A percentile compares a stretch with the other conserved stretches of the same genome.
phyloP scores from a whole-genome alignment of 805 yeast genomes.

The Lipomyces spencermartinsiae region DNA sequence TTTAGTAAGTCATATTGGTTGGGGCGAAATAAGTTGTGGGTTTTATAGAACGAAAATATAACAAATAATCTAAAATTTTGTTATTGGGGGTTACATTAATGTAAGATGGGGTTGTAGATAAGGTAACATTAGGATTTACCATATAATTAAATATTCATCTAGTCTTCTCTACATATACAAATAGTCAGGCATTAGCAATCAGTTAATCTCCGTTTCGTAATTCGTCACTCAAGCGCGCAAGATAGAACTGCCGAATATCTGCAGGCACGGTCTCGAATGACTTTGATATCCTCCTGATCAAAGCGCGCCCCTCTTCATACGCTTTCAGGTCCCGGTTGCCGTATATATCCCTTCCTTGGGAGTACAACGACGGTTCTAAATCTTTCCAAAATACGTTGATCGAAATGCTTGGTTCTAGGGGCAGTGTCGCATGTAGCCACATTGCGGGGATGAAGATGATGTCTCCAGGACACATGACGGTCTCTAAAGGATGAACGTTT shows the following conservation, averaged over 20 bases:
- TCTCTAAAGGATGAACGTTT: constrained; percentile 44
- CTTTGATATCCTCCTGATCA: constrained; percentile 39
- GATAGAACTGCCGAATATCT: constrained; percentile 44
- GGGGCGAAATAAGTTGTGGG: constrained; percentile 37
- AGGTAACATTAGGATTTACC: neutral
- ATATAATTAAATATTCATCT: constrained; percentile 11
- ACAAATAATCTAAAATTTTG: constrained; percentile 2
- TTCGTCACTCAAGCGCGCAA: constrained; percentile 45
- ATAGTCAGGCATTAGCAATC: neutral
- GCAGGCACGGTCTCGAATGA: constrained; percentile 42
- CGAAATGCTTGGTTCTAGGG: constrained; percentile 45
- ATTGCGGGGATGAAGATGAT: constrained; percentile 48
- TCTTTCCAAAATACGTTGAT: constrained; percentile 49
- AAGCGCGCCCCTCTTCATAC: constrained; percentile 46
- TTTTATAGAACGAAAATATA: constrained; percentile 33
- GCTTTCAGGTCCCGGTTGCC: constrained; percentile 49
- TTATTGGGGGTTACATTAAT: neutral
- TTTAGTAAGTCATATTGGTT: constrained; percentile 37
- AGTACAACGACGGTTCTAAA: constrained; percentile 40
- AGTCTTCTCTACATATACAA: neutral
- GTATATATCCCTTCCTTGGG: constrained; percentile 48
- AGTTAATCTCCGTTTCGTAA: constrained; percentile 17
- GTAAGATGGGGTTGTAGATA: neutral
- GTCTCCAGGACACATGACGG: constrained; percentile 48
- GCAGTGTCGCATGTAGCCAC: constrained; percentile 51